Conservation (phyloP, 2,329 filamentous ascomycete genomes). For the Penicillium griseofulvum region DNA sequence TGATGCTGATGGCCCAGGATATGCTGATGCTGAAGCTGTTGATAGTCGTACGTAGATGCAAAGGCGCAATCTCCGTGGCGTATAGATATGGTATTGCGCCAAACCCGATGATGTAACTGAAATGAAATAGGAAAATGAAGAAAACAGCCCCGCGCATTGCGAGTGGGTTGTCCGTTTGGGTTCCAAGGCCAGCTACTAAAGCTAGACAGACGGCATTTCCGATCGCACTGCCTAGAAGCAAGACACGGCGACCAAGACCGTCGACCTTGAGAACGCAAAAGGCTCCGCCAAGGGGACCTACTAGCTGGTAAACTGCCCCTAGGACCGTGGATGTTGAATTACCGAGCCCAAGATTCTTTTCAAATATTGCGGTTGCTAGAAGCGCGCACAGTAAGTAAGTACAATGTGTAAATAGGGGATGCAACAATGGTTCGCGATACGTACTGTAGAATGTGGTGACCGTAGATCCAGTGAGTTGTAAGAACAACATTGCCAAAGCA, state of each 20-base stretch:
- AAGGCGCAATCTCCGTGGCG: constrained; percentile 20
- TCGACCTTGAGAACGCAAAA: constrained; percentile 22
- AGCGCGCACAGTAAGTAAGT: neutral
- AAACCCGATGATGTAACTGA: constrained; percentile 24
- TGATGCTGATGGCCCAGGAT: constrained; percentile 19
- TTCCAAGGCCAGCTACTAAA: constrained; percentile 20
- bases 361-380: constrained; percentile 21
- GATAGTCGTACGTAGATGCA: constrained; percentile 24
- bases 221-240: constrained; percentile 19
- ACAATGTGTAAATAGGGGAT: neutral
- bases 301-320: constrained; percentile 20
- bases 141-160: constrained; percentile 20
- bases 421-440: neutral
- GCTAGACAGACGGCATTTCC: constrained; percentile 20
- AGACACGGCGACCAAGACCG: constrained; percentile 16
- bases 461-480: constrained; percentile 21
- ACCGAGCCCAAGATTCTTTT: constrained; percentile 17
- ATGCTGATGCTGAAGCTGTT: constrained; percentile 25
- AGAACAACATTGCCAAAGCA: constrained; percentile 13
- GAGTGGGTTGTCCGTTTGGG: constrained; percentile 9
- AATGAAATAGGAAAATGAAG: constrained; percentile 25
- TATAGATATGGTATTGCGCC: constrained; percentile 26
- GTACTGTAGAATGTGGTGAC: constrained; percentile 25
- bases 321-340: constrained; percentile 21
- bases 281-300: constrained; percentile 18